A percentile compares a stretch with the other conserved stretches of the same genome.
Conservation (phyloP, 2,329 filamentous ascomycete species). For the Magnaporthiopsis poae region DNA sequence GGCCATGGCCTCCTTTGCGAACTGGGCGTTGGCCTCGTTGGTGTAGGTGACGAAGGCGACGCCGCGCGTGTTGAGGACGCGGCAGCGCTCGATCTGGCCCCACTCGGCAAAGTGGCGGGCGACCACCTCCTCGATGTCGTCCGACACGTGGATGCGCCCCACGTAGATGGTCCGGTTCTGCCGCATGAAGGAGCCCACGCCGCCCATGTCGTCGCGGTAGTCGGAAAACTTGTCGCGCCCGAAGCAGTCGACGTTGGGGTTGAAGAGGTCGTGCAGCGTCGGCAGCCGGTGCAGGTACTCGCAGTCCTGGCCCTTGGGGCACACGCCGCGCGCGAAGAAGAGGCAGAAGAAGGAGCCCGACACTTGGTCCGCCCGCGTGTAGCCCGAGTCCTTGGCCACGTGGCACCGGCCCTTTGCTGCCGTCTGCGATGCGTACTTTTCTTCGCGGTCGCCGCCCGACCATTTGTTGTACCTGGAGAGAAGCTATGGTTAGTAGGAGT, state of each 20-base stretch:
- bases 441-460: slow-evolving; percentile 88
- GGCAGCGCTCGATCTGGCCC: slow-evolving; percentile 80
- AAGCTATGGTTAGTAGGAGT: slow-evolving; percentile 25
- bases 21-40: slow-evolving; percentile 82
- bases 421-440: slow-evolving; percentile 76
- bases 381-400: slow-evolving; percentile 67
- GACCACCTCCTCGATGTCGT: slow-evolving; percentile 94
- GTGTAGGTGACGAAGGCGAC: slow-evolving; percentile 92
- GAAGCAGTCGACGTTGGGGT: slow-evolving; percentile 90
- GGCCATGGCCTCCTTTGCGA: slow-evolving; percentile 91
- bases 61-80: slow-evolving; percentile 78
- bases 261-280: slow-evolving; percentile 77
- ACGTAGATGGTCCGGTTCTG: slow-evolving; percentile 92
- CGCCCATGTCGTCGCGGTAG: slow-evolving; percentile 95
- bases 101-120: slow-evolving; percentile 93
- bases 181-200: slow-evolving; percentile 84
- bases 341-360: slow-evolving; percentile 83
- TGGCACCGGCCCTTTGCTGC: slow-evolving; percentile 80
- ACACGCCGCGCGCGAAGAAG: slow-evolving; percentile 61
- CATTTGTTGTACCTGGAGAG: slow-evolving; percentile 99
- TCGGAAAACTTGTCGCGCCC: slow-evolving; percentile 85
- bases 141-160: slow-evolving; percentile 85
- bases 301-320: slow-evolving; percentile 84
- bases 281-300: slow-evolving; percentile 87
- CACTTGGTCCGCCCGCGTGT: slow-evolving; percentile 66